These are phyloP conservation scores for Phytophthora ramorum DNA, from an alignment of 352 stramenopile species.

Conservation along the genomic window DNA sequence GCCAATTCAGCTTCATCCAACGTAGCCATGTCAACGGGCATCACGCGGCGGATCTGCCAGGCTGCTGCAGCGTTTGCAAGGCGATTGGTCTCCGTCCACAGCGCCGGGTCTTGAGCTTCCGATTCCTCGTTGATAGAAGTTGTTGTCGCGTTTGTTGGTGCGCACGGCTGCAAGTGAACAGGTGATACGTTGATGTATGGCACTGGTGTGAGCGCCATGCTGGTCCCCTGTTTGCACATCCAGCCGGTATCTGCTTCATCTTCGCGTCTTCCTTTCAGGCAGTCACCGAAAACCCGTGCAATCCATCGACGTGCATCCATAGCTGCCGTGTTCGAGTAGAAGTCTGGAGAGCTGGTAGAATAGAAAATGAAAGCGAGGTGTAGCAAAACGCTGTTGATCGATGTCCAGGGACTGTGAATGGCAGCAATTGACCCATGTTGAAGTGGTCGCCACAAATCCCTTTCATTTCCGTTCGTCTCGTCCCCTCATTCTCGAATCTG, in stretches of 20 bases:
- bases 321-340: neutral
- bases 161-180: slow-evolving; percentile 17
- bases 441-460: slow-evolving; percentile 19
- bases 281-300: slow-evolving; percentile 12
- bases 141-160: neutral
- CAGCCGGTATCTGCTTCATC: slow-evolving; percentile 9
- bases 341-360: neutral
- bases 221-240: slow-evolving; percentile 3
- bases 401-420: neutral
- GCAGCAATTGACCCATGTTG: slow-evolving; percentile 8
- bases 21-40: slow-evolving; percentile 16
- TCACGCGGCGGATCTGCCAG: slow-evolving; percentile 25
- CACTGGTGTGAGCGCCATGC: slow-evolving; percentile 9
- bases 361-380: slow-evolving; percentile 1
- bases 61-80: slow-evolving; percentile 24
- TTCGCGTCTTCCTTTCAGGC: slow-evolving; percentile 14
- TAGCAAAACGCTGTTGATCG: too few species aligned
- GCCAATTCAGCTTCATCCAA: slow-evolving; percentile 6
- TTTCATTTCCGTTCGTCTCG: slow-evolving; percentile 9
- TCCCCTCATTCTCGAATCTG: slow-evolving; percentile 7
- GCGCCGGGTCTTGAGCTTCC: neutral
- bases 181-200: slow-evolving; percentile 14
- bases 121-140: neutral
- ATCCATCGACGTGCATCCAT: slow-evolving; percentile 4
- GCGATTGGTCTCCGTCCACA: slow-evolving; percentile 18